Evolutionary conservation across 1,139 yeast genomes (phyloP).

Genomic region (Pichia sp.): DNA sequence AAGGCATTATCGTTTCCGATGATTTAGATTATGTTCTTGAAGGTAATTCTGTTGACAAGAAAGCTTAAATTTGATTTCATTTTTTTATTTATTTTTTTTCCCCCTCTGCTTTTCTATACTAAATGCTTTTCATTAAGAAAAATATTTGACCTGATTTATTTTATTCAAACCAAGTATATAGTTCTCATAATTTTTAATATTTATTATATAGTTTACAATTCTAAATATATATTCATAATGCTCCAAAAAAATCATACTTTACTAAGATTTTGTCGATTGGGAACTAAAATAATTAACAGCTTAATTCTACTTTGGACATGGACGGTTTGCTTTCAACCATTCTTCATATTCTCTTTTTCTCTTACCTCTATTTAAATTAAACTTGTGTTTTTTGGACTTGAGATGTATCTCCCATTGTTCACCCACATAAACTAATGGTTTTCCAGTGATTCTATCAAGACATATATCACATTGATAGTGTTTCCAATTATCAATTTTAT

Average conservation of each 20-base stretch:
- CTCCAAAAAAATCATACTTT: too few species aligned
- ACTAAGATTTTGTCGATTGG: too few species aligned
- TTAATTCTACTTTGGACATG: too few species aligned
- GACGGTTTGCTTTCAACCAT: conserved; percentile 26
- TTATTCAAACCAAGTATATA: too few species aligned
- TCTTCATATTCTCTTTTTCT: conserved; percentile 40
- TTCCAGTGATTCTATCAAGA: conserved; percentile 43
- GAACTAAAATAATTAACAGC: too few species aligned
- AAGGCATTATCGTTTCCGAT: conserved; percentile 16
- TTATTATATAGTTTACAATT: too few species aligned
- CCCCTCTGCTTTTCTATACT: neutral
- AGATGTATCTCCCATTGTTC: conserved; percentile 66
- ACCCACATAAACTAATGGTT: conserved; percentile 64
- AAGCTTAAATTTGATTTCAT: conserved; percentile 1
- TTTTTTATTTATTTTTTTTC: neutral
- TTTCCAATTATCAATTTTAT: conserved; percentile 43
- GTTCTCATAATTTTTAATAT: too few species aligned
- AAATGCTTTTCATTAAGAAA: neutral
- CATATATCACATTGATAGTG: conserved; percentile 68
- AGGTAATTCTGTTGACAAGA: conserved; percentile 22
- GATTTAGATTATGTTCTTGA: conserved; percentile 12
- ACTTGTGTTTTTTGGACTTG: conserved; percentile 57
- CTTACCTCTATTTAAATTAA: conserved; percentile 35
- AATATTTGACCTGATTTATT: too few species aligned
- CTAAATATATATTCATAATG: too few species aligned